A percentile compares a stretch with the other conserved stretches of the same genome.
Conservation (phyloP, 495 filamentous ascomycete species). For the Penicillium longicatenatum region DNA sequence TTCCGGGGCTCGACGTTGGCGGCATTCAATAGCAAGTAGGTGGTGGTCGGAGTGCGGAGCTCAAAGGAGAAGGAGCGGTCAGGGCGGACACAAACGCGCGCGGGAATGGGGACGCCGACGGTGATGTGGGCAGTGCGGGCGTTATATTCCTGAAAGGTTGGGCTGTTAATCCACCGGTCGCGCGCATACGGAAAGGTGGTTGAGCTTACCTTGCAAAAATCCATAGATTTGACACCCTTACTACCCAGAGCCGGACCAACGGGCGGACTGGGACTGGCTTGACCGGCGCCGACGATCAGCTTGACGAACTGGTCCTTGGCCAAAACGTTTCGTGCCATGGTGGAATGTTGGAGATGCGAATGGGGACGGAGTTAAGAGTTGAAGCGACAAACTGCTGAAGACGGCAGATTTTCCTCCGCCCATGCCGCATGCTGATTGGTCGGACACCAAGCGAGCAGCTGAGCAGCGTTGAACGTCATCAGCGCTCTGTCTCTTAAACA, state of each 20-base stretch:
- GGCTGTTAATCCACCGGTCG: background rate
- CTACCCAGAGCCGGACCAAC: slow-evolving; percentile 95
- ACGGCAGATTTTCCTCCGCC: slow-evolving; percentile 29
- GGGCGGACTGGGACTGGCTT: slow-evolving; percentile 93
- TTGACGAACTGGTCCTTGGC: slow-evolving; percentile 89
- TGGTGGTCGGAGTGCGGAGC: slow-evolving; percentile 87
- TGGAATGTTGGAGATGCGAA: slow-evolving; percentile 22
- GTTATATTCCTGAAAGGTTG: slow-evolving; percentile 84
- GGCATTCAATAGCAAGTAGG: slow-evolving; percentile 82
- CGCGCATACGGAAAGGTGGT: background rate
- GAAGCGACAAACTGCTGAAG: slow-evolving; percentile 15
- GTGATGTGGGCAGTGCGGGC: slow-evolving; percentile 86
- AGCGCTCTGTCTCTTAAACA: slow-evolving; percentile 2
- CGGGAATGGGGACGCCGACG: slow-evolving; percentile 83
- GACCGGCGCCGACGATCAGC: slow-evolving; percentile 96
- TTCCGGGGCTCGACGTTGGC: slow-evolving; percentile 77
- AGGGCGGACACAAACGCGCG: slow-evolving; percentile 85
- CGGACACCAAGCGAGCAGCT: slow-evolving; percentile 24
- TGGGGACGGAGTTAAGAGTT: background rate
- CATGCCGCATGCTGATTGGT: slow-evolving; percentile 24
- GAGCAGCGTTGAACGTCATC: slow-evolving; percentile 28
- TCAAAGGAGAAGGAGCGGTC: slow-evolving; percentile 95
- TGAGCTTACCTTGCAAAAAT: slow-evolving; percentile 90
- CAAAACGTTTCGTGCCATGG: slow-evolving; percentile 77
- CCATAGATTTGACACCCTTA: slow-evolving; percentile 99